Conservation (phyloP, 2,329 filamentous ascomycete genomes). For the Phoma sp. region DNA sequence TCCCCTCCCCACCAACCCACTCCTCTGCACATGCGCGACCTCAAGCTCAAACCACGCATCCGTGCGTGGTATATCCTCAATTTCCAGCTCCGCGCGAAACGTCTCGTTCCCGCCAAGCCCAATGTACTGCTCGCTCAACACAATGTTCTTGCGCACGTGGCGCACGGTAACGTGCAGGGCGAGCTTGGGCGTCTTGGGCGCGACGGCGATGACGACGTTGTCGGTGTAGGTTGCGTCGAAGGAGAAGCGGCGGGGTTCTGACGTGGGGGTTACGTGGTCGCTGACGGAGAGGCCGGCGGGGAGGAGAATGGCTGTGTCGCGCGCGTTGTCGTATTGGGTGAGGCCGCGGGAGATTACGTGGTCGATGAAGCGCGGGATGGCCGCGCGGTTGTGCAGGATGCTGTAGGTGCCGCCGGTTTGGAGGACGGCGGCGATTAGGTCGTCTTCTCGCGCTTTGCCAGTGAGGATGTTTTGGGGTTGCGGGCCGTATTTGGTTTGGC, state of each 20-base stretch:
- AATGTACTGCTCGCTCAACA: slow-evolving; percentile 24
- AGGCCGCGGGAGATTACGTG: slow-evolving; percentile 30
- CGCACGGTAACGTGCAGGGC: slow-evolving; percentile 22
- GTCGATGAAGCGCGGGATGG: slow-evolving; percentile 24
- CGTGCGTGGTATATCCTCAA: slow-evolving; percentile 27
- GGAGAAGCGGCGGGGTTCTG: slow-evolving; percentile 26
- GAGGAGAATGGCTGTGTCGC: slow-evolving; percentile 29
- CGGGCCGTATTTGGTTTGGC: neutral
- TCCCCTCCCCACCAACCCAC: slow-evolving; percentile 22
- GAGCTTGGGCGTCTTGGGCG: slow-evolving; percentile 22
- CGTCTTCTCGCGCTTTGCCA: slow-evolving; percentile 16
- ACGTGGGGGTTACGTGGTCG: slow-evolving; percentile 25
- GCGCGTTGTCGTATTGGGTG: slow-evolving; percentile 31
- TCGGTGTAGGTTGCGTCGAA: slow-evolving; percentile 26
- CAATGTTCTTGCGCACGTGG: slow-evolving; percentile 26
- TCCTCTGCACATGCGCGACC: slow-evolving; percentile 23
- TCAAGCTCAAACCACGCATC: slow-evolving; percentile 36
- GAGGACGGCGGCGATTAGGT: slow-evolving; percentile 30
- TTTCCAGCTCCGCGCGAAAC: slow-evolving; percentile 23
- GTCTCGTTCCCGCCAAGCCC: slow-evolving; percentile 24
- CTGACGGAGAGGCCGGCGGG: slow-evolving; percentile 25
- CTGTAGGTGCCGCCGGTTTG: slow-evolving; percentile 32
- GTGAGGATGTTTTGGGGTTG: neutral
- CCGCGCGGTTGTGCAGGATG: slow-evolving; percentile 19
- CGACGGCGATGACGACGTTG: slow-evolving; percentile 24